Percentiles rank a stretch among this genome's conserved stretches.
These are phyloP conservation scores for Penicillium sp. DNA, from an alignment of 2,329 filamentous ascomycete genomes.

Conservation along the genomic window DNA sequence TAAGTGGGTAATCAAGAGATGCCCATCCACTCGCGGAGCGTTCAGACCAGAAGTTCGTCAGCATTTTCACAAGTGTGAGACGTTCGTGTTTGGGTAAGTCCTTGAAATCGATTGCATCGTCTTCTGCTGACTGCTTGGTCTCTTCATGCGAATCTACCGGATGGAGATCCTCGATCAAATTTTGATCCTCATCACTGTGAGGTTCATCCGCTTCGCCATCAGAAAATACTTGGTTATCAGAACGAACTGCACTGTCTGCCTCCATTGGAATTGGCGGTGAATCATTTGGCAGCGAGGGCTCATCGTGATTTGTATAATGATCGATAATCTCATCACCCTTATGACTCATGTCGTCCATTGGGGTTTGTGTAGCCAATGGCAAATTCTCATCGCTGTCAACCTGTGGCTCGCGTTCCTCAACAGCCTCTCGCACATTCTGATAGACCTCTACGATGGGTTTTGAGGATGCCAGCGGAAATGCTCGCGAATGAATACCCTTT, in stretches of 20 bases:
- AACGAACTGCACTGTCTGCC: constrained; percentile 41
- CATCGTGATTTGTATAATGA: constrained; percentile 24
- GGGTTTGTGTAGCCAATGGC: constrained; percentile 25
- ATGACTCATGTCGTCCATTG: constrained; percentile 35
- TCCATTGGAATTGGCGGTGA: constrained; percentile 43
- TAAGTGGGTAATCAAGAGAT: constrained; percentile 86
- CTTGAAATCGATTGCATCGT: constrained; percentile 58
- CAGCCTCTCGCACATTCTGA: constrained; percentile 87
- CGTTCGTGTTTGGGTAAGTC: constrained; percentile 92
- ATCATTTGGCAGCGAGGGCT: constrained; percentile 33
- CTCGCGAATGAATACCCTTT: constrained; percentile 71
- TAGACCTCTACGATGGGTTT: constrained; percentile 96
- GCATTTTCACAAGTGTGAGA: constrained; percentile 87
- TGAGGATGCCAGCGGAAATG: constrained; percentile 87
- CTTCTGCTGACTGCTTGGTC: constrained; percentile 51
- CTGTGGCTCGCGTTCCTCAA: constrained; percentile 70
- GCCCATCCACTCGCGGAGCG: constrained; percentile 94
- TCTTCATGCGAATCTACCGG: constrained; percentile 58
- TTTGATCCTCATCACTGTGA: constrained; percentile 70
- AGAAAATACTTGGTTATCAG: constrained; percentile 55
- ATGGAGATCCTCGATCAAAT: constrained; percentile 65
- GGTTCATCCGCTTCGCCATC: constrained; percentile 68
- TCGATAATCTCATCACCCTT: constrained; percentile 29
- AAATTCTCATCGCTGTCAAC: constrained; percentile 58
- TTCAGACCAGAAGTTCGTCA: constrained; percentile 98